These are phyloP conservation scores for Epichloe sibirici DNA, from an alignment of 2,329 filamentous ascomycete species.

Conservation along the genomic window DNA sequence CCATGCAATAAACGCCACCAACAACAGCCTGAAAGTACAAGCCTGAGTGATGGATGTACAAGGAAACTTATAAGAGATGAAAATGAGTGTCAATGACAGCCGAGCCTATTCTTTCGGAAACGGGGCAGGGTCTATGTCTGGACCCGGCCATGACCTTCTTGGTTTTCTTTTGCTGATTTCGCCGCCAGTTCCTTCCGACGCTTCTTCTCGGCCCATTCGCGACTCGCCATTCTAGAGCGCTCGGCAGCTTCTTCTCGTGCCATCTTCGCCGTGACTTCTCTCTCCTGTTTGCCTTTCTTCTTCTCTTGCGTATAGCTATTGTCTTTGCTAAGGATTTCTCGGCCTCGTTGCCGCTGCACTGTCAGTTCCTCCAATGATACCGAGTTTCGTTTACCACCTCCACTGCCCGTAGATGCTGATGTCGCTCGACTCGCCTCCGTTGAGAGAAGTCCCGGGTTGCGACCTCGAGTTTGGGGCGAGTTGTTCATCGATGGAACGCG, in stretches of 20 bases:
- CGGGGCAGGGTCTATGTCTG: neutral
- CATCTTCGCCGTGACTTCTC: conserved; percentile 39
- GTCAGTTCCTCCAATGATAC: conserved; percentile 38
- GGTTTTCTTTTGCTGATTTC: conserved; percentile 8
- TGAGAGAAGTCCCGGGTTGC: conserved; percentile 13
- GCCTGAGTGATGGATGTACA: neutral
- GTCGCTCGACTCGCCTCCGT: conserved; percentile 25
- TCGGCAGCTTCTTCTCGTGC: conserved; percentile 50
- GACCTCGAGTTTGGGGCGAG: conserved; percentile 14
- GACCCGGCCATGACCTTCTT: neutral
- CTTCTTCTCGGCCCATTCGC: conserved; percentile 52
- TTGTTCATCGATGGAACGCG: conserved; percentile 5
- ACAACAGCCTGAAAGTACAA: too few relatives aligned
- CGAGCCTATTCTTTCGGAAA: neutral
- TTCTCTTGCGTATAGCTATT: conserved; percentile 33
- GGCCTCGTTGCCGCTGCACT: conserved; percentile 39
- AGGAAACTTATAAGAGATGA: neutral
- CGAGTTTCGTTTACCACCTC: conserved; percentile 32
- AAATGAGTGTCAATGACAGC: neutral
- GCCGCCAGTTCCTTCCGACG: conserved; percentile 25
- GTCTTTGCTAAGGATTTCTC: conserved; percentile 42
- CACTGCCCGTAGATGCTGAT: conserved; percentile 34
- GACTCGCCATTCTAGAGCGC: conserved; percentile 43
- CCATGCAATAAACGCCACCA: too few relatives aligned
- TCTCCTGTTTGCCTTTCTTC: conserved; percentile 40